Base-by-base conservation (phyloP, 495 filamentous ascomycete species). In the Aspergillus sparsus region DNA sequence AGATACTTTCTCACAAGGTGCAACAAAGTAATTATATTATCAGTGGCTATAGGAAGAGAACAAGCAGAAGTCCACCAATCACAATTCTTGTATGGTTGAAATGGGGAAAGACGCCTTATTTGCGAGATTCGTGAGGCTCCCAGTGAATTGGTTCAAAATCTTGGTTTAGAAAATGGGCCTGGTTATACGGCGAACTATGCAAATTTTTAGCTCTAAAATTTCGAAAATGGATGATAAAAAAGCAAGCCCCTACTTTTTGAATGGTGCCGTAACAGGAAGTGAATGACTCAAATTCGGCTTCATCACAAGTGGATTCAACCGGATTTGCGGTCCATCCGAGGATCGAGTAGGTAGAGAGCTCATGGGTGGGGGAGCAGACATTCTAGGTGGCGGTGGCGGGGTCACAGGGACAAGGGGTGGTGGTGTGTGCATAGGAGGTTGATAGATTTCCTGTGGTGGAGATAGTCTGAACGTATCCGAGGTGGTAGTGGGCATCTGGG, bases 121-220 rank as follows among this genome's bases (percentile, higher is more conserved):
- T 69, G 42, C 71, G 68, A 46, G 66, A 71, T 16, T 78, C 75
- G 55, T 64, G 67, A 12, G 77, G 77, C 53, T 72, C 75, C 68
- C 71, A 80, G 58, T 79, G 76, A 21, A 80, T 80, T 7, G 91
- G 91, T 63, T 93, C 90, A 63, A 95, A 95, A 65, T 93, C 87
- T 55, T 86, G 80, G 66, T 92, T 93, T 62, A 88, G 87, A 73
- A 89, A 93, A 73, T 95, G 91, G 3, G 89, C 89, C 50, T 85
- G 85, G 64, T 93, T 93, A 73, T 89, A 93, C 27, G 90, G 87
- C 27, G 78, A 81, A 62, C 83, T 87, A 58, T 6, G 12, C 34
- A 83, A 82, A 7, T 79, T 78, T 44, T 79, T 77, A 57, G 83
- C 85, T 62, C 81, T 78, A 60, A 78, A 80, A 60, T 39, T 32